Conservation (phyloP, 441 rosid species). For the Daphne laureola region DNA sequence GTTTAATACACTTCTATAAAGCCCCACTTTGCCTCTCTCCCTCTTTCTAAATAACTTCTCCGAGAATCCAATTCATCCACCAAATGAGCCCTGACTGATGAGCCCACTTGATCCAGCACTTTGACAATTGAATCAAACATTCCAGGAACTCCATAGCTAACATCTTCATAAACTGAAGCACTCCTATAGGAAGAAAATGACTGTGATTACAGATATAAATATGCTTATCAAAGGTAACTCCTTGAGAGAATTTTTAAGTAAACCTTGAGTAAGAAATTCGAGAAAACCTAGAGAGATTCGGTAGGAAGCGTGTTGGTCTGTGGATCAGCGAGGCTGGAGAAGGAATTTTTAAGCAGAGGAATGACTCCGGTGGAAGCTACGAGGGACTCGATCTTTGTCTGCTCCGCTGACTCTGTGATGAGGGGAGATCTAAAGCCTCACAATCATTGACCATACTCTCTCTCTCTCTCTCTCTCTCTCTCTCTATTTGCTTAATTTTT, state of each 20-base stretch:
- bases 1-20: too few relatives aligned
- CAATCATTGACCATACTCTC: too few relatives aligned
- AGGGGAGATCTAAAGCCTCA: too few relatives aligned
- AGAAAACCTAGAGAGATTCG: slow-evolving; percentile 55
- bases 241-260: too few relatives aligned
- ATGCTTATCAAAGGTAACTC: too few relatives aligned
- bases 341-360: slow-evolving; percentile 54
- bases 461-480: too few relatives aligned
- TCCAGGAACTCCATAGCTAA: slow-evolving; percentile 30
- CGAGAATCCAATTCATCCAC: too few relatives aligned
- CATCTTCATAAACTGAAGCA: slow-evolving; percentile 40
- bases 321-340: slow-evolving; percentile 58
- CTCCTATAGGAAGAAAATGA: slow-evolving; percentile 30
- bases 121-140: slow-evolving; percentile 34
- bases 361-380: slow-evolving; percentile 76
- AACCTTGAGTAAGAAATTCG: not conserved
- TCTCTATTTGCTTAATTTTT: too few relatives aligned
- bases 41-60: too few relatives aligned
- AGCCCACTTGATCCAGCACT: slow-evolving; percentile 47
- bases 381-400: slow-evolving; percentile 60
- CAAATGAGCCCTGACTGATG: slow-evolving; percentile 61
- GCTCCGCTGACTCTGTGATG: too few relatives aligned
- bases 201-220: not conserved
- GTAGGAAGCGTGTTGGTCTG: slow-evolving; percentile 38
- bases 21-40: too few relatives aligned